Evolutionary conservation across 805 yeast genomes (phyloP).

Genomic region (Saccharomycopsis babjevae): DNA sequence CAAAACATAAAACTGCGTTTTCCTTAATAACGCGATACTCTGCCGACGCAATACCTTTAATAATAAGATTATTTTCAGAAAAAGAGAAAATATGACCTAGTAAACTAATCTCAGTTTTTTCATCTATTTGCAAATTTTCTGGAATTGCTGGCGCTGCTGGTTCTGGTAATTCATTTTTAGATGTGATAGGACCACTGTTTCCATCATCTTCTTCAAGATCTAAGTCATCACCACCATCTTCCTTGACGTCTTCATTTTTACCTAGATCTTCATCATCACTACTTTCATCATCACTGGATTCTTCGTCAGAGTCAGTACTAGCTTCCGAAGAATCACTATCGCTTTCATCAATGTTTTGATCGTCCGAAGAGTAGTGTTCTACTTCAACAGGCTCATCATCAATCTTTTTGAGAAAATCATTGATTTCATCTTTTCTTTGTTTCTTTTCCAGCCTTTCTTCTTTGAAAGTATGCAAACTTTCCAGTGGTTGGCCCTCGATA

Average conservation of each 20-base stretch:
- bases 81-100: constrained; percentile 61
- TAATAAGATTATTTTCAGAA: constrained; percentile 62
- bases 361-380: constrained; percentile 2
- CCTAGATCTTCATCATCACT: constrained; percentile 26
- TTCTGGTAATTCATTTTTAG: constrained; percentile 67
- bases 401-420: background rate
- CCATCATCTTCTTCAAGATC: constrained; percentile 34
- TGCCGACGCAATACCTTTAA: constrained; percentile 68
- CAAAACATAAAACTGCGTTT: constrained; percentile 68
- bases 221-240: constrained; percentile 19
- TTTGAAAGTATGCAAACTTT: background rate
- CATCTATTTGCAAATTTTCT: constrained; percentile 47
- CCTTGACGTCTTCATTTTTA: constrained; percentile 21
- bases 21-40: constrained; percentile 78
- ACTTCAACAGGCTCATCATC: background rate
- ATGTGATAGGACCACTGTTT: constrained; percentile 54
- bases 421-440: constrained; percentile 4
- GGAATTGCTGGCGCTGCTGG: constrained; percentile 64
- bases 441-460: background rate
- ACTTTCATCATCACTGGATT: constrained; percentile 7
- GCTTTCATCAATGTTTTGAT: background rate
- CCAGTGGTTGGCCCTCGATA: background rate
- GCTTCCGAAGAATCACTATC: background rate
- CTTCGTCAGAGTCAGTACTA: constrained; percentile 5
- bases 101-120: constrained; percentile 54